These are phyloP conservation scores for Colletotrichum euphorbiae DNA, from an alignment of 2,329 filamentous ascomycete genomes.

Conservation along the genomic window DNA sequence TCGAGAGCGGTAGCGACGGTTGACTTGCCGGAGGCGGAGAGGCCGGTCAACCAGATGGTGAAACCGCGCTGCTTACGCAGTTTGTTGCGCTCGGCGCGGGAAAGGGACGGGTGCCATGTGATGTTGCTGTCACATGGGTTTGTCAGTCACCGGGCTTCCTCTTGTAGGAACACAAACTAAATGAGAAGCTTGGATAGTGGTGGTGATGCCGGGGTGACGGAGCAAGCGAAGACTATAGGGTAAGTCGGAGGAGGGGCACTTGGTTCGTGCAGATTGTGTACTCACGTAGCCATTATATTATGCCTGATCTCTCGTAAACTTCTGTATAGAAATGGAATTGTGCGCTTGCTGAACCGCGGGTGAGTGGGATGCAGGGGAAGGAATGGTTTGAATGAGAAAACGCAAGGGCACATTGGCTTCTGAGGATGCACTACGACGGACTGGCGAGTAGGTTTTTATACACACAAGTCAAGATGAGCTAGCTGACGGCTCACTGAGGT, in stretches of 20 bases:
- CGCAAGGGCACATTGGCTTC: neutral
- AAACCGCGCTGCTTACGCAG: slow-evolving; percentile 87
- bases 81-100: slow-evolving; percentile 79
- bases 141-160: slow-evolving; percentile 4
- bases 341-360: neutral
- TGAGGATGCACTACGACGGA: neutral
- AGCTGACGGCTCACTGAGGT: neutral
- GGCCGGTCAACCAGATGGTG: slow-evolving; percentile 97
- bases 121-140: slow-evolving; percentile 74
- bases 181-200: neutral
- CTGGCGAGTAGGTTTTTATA: neutral
- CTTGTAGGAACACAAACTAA: no score
- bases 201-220: neutral
- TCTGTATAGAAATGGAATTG: neutral
- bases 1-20: slow-evolving; percentile 97
- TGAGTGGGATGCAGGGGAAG: neutral
- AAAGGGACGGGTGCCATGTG: slow-evolving; percentile 88
- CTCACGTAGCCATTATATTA: slow-evolving; percentile 49
- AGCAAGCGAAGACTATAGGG: neutral
- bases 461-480: neutral
- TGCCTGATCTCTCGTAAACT: neutral
- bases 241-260: neutral
- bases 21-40: slow-evolving; percentile 96
- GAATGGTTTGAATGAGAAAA: neutral
- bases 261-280: neutral